Conservation (phyloP, 768 basidiomycete genomes). For the Rhodotorula diobovata region DNA sequence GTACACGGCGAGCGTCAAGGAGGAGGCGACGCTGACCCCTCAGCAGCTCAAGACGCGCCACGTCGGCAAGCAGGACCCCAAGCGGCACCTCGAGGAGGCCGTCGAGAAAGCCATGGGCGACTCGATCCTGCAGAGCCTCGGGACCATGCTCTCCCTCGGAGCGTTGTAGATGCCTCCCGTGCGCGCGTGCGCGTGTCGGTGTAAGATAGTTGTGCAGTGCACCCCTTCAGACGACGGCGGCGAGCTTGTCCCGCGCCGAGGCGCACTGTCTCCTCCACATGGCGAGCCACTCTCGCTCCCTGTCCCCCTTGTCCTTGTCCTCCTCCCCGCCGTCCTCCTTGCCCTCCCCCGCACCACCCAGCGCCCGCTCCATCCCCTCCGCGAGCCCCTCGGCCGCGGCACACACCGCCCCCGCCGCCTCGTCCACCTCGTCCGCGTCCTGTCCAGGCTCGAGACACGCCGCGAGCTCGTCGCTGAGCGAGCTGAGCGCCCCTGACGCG, state of each 20-base stretch:
- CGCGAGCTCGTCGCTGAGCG: constrained; percentile 27
- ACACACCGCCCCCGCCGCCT: background rate
- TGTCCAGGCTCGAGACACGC: constrained; percentile 20
- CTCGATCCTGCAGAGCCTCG: constrained; percentile 39
- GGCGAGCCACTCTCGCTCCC: constrained; percentile 15
- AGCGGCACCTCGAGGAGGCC: constrained; percentile 92
- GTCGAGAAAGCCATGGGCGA: constrained; percentile 98
- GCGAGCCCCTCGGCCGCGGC: background rate
- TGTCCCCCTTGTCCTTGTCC: background rate
- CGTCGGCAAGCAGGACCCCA: constrained; percentile 56
- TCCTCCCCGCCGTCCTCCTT: background rate
- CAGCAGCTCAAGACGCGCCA: constrained; percentile 88
- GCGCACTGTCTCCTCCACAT: constrained; percentile 23
- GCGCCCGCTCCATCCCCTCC: background rate
- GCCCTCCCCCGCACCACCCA: too few species aligned
- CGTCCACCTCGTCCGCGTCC: background rate
- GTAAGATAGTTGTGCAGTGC: too few species aligned
- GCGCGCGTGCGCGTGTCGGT: too few species aligned
- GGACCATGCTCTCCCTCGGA: constrained; percentile 31
- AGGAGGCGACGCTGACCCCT: constrained; percentile 87
- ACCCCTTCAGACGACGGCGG: too few species aligned
- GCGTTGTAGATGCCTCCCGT: background rate
- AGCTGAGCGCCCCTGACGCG: background rate
- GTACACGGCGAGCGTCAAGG: constrained; percentile 97
- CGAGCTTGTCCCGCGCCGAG: constrained; percentile 6